Conservation (phyloP, 805 yeast species). For the Grigorovia yakushimaensis region DNA sequence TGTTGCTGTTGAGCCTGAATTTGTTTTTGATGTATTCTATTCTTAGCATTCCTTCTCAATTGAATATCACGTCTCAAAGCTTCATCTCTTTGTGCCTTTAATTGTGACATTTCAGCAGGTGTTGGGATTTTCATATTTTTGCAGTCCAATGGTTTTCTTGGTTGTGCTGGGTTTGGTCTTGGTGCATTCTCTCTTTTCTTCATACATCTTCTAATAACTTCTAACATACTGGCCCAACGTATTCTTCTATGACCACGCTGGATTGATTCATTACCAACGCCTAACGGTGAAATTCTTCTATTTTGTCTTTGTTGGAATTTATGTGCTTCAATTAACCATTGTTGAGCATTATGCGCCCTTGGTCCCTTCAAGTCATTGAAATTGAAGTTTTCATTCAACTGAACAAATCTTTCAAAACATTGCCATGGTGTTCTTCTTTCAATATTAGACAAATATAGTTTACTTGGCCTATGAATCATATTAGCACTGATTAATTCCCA, state of each 20-base stretch:
- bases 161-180: constrained; percentile 42
- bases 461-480: constrained; percentile 54
- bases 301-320: constrained; percentile 81
- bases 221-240: constrained; percentile 96
- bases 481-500: constrained; percentile 89
- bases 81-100: constrained; percentile 80
- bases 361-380: constrained; percentile 81
- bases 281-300: constrained; percentile 81
- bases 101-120: constrained; percentile 73
- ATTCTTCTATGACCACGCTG: constrained; percentile 87
- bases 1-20: constrained; percentile 12
- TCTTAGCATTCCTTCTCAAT: constrained; percentile 25
- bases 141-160: constrained; percentile 33
- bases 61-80: constrained; percentile 59
- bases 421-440: constrained; percentile 98
- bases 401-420: constrained; percentile 93
- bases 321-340: constrained; percentile 88
- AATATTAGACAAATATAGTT: constrained; percentile 72
- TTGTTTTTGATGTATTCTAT: constrained; percentile 22
- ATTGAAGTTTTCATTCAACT: constrained; percentile 80
- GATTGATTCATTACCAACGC: constrained; percentile 86
- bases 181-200: constrained; percentile 76
- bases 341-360: constrained; percentile 72
- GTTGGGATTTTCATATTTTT: constrained; percentile 51
- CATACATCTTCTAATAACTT: constrained; percentile 84